A percentile compares a stretch with the other conserved stretches of the same genome.
These are phyloP conservation scores for Aristolochia californica DNA, from an alignment of 164 flowering plant species.

Conservation along the genomic window DNA sequence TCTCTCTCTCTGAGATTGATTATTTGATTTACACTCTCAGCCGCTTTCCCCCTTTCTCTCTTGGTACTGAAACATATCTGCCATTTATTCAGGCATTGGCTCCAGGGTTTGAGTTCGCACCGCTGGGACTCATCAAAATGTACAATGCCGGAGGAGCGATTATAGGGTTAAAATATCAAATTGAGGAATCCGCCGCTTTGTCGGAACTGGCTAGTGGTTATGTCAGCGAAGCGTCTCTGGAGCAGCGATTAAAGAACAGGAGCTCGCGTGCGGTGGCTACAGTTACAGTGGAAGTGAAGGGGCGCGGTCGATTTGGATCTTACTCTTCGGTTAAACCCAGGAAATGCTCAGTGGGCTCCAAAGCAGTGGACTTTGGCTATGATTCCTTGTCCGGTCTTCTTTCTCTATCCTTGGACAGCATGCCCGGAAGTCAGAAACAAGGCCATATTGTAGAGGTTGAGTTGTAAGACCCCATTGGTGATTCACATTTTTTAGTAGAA, in stretches of 20 bases:
- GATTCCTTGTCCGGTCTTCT: constrained; percentile 49
- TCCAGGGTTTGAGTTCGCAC: constrained; percentile 57
- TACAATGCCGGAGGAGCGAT: constrained; percentile 28
- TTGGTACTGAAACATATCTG: background rate
- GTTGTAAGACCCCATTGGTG: too few relatives aligned
- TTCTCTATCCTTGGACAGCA: constrained; percentile 27
- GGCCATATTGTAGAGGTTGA: constrained; percentile 44
- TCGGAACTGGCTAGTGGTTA: constrained; percentile 4
- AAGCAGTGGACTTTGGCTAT: constrained; percentile 36
- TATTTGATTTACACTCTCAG: too few relatives aligned
- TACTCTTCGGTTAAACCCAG: constrained; percentile 64
- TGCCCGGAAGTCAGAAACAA: constrained; percentile 39
- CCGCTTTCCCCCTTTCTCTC: background rate
- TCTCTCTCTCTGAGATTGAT: too few relatives aligned
- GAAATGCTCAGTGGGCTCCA: constrained; percentile 37
- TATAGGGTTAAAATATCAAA: constrained; percentile 16
- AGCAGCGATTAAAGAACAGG: constrained; percentile 10
- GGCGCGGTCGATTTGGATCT: constrained; percentile 73
- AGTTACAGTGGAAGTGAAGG: constrained; percentile 49
- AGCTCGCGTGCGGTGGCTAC: constrained; percentile 8
- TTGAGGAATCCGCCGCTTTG: background rate
- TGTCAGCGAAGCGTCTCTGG: constrained; percentile 1
- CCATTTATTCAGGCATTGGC: constrained; percentile 20
- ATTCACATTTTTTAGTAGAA: too few relatives aligned
- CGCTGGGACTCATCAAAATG: constrained; percentile 37